These are phyloP conservation scores for Porphyrellus sp. DNA, from an alignment of 1,284 basidiomycete genomes.

Conservation along the genomic window DNA sequence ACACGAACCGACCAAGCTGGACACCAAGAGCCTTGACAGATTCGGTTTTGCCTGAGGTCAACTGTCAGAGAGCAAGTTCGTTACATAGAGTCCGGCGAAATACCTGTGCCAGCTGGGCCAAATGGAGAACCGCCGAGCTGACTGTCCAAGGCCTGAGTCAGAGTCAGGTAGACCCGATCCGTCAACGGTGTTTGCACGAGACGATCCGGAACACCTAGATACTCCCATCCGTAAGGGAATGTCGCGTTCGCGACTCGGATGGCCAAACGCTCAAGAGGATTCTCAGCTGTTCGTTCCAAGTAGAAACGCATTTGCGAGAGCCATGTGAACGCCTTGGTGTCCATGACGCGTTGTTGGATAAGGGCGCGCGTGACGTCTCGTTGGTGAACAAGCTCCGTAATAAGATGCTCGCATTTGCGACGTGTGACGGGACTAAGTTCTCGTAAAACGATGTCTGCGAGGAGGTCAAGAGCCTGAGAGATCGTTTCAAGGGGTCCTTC, in stretches of 20 bases:
- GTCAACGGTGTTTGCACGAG: constrained; percentile 98
- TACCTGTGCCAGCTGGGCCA: constrained; percentile 95
- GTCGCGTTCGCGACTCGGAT: constrained; percentile 89
- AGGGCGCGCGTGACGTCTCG: constrained; percentile 89
- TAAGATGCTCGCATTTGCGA: constrained; percentile 97
- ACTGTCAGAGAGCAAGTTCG: constrained; percentile 7
- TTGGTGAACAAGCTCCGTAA: constrained; percentile 98
- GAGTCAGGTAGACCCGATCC: constrained; percentile 94
- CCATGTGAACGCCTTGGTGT: constrained; percentile 84
- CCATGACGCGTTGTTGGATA: constrained; percentile 61
- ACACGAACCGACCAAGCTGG: constrained; percentile 94
- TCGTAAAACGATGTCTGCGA: constrained; percentile 92
- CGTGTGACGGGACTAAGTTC: constrained; percentile 88
- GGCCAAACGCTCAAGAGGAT: constrained; percentile 76
- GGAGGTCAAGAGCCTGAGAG: constrained; percentile 82
- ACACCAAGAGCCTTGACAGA: constrained; percentile 99
- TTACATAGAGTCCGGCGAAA: constrained; percentile 16
- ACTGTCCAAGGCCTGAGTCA: constrained; percentile 93
- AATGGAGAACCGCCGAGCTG: constrained; percentile 97
- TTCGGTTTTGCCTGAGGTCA: constrained; percentile 84
- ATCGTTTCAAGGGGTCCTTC: constrained; percentile 75
- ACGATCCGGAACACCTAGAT: constrained; percentile 93
- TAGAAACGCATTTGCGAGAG: constrained; percentile 99
- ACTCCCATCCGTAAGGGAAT: constrained; percentile 99
- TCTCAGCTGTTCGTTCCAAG: constrained; percentile 66